Evolutionary conservation across 495 filamentous ascomycete genomes (phyloP), one percentile per base, ranked within the genome.

Genomic region (Tuber melanosporum): DNA sequence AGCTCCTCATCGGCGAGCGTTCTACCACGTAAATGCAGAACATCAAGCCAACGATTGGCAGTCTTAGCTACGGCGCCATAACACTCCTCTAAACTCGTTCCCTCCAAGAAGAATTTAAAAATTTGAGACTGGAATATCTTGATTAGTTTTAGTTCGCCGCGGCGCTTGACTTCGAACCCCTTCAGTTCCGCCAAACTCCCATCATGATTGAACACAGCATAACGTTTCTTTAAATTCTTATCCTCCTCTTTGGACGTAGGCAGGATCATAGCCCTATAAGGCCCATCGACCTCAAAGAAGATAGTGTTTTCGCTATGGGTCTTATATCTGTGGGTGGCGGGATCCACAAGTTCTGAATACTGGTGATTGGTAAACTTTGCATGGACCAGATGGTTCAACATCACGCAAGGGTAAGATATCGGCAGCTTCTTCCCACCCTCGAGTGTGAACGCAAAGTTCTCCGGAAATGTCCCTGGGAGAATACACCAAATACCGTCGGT

Each of bases 401-500:
- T 99, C 79, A 98, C 94, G 85, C 95, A 99, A 49, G 95, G 95
- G 81, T 98, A 99, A 0, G 96, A 98, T 74, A 99, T 94, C 22
- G 92, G 87, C 75, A 98, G 83, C 82, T 98, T 98, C 87, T 97
- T 98, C 75, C 95, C 96, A 81, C 94, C 95, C 83, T 94, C 94
- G 73, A 98, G 84, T 72, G 90, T 94, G 87, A 99, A 99, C 12
- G 91, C 89, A 84, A 98, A 97, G 84, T 99, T 97, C 82, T 99
- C 95, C 0, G 95, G 95, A 82, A 99, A 99, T 0, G 93, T 94
- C 4, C 93, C 95, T 0, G 95, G 95, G 80, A 99, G 88, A 90
- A 99, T 99, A 87, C 95, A 99, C 95, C 95, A 99, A 82, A 99
- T 99, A 90, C 95, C 95, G 82, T 99, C 95, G 4, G 95, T 99